phyloP scores from a whole-genome alignment of 2,329 filamentous ascomycete species.

The Cytospora schulzeri region DNA sequence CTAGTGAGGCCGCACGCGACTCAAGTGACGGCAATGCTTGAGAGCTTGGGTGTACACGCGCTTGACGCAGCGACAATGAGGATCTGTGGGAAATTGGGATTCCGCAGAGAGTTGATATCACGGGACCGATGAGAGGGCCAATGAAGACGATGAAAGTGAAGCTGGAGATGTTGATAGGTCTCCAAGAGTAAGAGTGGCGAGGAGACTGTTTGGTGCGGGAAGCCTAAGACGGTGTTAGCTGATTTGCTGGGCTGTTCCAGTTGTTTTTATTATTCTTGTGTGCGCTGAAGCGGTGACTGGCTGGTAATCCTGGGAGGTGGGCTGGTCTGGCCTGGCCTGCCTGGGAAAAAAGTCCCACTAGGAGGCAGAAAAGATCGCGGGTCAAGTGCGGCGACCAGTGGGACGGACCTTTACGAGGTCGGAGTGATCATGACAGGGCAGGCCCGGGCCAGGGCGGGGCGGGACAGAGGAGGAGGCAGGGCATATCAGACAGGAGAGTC shows the following conservation, averaged over 20 bases:
- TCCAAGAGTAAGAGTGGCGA: slow-evolving; percentile 40
- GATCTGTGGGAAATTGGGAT: slow-evolving; percentile 37
- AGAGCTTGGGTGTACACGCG: slow-evolving; percentile 16
- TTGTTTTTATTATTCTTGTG: slow-evolving; percentile 27
- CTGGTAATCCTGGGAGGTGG: slow-evolving; percentile 28
- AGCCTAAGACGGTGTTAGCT: slow-evolving; percentile 47
- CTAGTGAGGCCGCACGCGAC: neutral
- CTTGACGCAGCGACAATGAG: slow-evolving; percentile 38
- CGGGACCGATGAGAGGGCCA: slow-evolving; percentile 53
- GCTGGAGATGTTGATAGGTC: slow-evolving; percentile 56
- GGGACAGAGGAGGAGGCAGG: neutral
- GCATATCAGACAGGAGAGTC: neutral
- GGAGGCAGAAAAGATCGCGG: slow-evolving; percentile 19
- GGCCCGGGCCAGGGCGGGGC: slow-evolving; percentile 14
- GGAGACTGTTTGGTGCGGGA: slow-evolving; percentile 40
- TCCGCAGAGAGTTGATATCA: slow-evolving; percentile 53
- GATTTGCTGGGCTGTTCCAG: slow-evolving; percentile 49
- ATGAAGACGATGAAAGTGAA: slow-evolving; percentile 46
- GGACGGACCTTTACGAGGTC: slow-evolving; percentile 10
- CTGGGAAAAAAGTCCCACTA: slow-evolving; percentile 22
- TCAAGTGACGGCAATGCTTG: slow-evolving; percentile 22
- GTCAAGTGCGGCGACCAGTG: slow-evolving; percentile 20
- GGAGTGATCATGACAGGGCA: neutral
- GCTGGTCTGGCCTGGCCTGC: slow-evolving; percentile 4
- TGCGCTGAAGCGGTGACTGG: slow-evolving; percentile 38